These are phyloP conservation scores for Infundibulicybe gibba DNA, from an alignment of 768 basidiomycete species.

Conservation along the genomic window DNA sequence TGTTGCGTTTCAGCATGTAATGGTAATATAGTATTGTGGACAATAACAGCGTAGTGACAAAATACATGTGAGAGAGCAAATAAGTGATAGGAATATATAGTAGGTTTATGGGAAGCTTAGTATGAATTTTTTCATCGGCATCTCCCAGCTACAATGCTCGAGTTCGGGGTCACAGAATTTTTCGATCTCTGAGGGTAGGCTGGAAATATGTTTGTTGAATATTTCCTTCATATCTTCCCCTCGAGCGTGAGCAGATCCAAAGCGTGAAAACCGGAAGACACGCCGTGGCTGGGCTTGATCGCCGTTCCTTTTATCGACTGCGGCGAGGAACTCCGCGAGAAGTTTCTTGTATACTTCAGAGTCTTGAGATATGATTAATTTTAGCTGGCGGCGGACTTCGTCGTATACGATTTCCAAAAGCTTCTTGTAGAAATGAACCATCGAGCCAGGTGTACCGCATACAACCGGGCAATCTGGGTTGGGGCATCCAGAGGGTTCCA, in stretches of 20 bases:
- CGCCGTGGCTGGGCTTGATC: conserved; percentile 5
- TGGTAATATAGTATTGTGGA: too few species aligned
- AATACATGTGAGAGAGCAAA: not conserved
- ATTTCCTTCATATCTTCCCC: conserved; percentile 8
- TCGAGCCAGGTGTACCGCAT: conserved; percentile 79
- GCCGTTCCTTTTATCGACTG: conserved; percentile 15
- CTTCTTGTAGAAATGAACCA: conserved; percentile 61
- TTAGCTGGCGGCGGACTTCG: conserved; percentile 29
- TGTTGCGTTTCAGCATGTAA: too few species aligned
- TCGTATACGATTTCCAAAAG: conserved; percentile 49
- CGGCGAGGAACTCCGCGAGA: conserved; percentile 35
- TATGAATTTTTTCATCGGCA: conserved; percentile 57
- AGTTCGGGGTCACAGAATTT: conserved; percentile 40
- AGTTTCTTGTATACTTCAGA: conserved; percentile 39
- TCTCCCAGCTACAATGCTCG: conserved; percentile 57
- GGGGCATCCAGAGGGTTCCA: conserved; percentile 68
- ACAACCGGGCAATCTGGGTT: conserved; percentile 77
- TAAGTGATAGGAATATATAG: not conserved
- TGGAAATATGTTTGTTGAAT: conserved; percentile 26
- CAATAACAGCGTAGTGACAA: too few species aligned
- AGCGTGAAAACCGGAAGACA: conserved; percentile 8
- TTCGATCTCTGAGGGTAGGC: conserved; percentile 25
- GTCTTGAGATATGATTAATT: conserved; percentile 28
- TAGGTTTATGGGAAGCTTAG: conserved; percentile 51
- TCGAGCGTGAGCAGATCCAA: conserved; percentile 8